Conservation (phyloP, 2,329 filamentous ascomycete species). For the Fusarium graminum region DNA sequence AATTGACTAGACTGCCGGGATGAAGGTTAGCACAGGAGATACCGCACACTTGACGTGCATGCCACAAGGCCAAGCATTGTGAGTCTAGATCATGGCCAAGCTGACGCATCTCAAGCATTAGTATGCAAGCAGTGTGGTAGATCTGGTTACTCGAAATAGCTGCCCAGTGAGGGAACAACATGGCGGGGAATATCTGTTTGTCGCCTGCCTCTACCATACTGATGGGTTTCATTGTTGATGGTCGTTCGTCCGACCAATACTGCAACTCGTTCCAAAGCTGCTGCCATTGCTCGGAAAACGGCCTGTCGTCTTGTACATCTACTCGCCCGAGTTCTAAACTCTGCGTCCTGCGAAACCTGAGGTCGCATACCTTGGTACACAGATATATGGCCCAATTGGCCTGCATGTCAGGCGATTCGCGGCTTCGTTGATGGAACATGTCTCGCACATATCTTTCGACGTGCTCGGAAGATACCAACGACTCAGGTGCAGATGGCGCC, state of each 20-base stretch:
- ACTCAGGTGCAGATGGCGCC: conserved; percentile 51
- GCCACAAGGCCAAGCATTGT: conserved; percentile 54
- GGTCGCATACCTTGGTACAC: conserved; percentile 62
- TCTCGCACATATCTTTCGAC: conserved; percentile 34
- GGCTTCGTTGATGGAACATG: conserved; percentile 49
- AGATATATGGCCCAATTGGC: conserved; percentile 69
- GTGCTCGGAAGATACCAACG: conserved; percentile 15
- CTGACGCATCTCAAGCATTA: conserved; percentile 61
- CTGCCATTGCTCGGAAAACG: conserved; percentile 58
- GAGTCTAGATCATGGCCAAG: conserved; percentile 29
- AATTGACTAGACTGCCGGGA: conserved; percentile 64
- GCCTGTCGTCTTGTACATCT: conserved; percentile 54
- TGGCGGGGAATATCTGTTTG: conserved; percentile 58
- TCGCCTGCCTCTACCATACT: conserved; percentile 36
- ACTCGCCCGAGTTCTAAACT: conserved; percentile 56
- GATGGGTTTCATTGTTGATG: conserved; percentile 53
- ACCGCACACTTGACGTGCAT: conserved; percentile 63
- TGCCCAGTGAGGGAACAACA: conserved; percentile 63
- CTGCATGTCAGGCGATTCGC: conserved; percentile 60
- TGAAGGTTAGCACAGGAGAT: conserved; percentile 66
- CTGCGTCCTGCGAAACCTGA: conserved; percentile 53
- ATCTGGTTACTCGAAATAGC: conserved; percentile 67
- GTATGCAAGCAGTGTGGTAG: conserved; percentile 64
- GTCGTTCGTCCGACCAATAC: conserved; percentile 59
- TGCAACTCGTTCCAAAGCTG: conserved; percentile 61